phyloP scores from a whole-genome alignment of 1,284 basidiomycete species.

The Ganoderma resinaceum region DNA sequence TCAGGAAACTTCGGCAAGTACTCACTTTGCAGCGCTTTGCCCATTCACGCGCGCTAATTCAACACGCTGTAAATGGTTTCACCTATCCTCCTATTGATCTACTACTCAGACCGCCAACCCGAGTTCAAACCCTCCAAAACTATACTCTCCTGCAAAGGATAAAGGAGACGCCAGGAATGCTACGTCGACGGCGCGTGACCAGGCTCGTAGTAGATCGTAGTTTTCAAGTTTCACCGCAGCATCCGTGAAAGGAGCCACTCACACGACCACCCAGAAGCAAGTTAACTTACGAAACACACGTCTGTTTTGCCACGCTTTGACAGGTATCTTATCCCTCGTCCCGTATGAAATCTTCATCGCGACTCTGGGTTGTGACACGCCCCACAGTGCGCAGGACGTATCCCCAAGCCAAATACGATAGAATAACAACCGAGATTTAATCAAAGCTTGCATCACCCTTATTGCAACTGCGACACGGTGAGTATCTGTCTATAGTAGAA shows the following conservation, averaged over 20 bases:
- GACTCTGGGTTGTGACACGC: neutral
- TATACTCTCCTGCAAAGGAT: neutral
- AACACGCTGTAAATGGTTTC: neutral
- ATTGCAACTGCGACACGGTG: neutral
- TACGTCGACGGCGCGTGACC: neutral
- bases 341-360: neutral
- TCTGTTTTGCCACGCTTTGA: neutral
- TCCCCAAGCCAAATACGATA: neutral
- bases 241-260: neutral
- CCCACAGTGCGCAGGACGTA: neutral
- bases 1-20: neutral
- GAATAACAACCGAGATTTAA: too few species aligned
- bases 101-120: neutral
- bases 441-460: neutral
- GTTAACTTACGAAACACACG: too few species aligned
- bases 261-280: neutral
- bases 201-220: neutral
- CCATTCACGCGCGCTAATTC: neutral
- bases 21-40: neutral
- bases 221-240: neutral
- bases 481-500: neutral
- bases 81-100: too few species aligned
- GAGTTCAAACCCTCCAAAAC: neutral
- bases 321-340: neutral
- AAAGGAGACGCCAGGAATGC: neutral